Conservation (phyloP, 2,329 filamentous ascomycete species). For the Mollisiaceae sp. region DNA sequence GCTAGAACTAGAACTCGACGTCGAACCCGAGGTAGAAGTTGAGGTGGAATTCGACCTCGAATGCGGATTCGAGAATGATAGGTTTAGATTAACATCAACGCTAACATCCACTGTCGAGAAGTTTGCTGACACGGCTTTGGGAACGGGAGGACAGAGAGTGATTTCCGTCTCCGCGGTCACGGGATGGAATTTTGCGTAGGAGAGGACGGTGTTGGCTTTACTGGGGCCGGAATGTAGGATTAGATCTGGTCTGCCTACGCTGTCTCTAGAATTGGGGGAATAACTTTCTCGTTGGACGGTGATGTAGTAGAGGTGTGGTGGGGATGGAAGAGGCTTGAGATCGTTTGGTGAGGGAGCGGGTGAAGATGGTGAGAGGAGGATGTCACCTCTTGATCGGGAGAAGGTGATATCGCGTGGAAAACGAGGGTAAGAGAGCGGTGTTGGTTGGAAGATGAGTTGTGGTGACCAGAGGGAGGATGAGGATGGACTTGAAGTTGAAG, state of each 20-base stretch:
- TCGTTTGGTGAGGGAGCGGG: constrained; percentile 32
- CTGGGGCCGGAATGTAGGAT: constrained; percentile 34
- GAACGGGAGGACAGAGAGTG: constrained; percentile 34
- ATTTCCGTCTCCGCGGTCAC: constrained; percentile 35
- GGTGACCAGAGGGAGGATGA: not conserved
- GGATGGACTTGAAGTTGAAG: not conserved
- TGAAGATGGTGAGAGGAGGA: constrained; percentile 35
- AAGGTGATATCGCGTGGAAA: constrained; percentile 38
- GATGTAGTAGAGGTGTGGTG: constrained; percentile 38
- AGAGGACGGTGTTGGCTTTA: constrained; percentile 32
- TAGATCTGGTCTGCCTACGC: constrained; percentile 32
- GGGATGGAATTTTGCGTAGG: constrained; percentile 36
- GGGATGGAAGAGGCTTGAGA: constrained; percentile 32
- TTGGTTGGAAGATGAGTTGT: constrained; percentile 11
- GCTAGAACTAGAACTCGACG: constrained; percentile 10
- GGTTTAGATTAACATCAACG: constrained; percentile 1
- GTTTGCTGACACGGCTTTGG: constrained; percentile 16
- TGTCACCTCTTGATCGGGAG: constrained; percentile 31
- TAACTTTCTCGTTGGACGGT: constrained; percentile 31
- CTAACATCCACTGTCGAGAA: constrained; percentile 14
- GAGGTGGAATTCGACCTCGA: not conserved
- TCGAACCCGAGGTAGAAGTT: constrained; percentile 10
- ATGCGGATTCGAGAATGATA: constrained; percentile 16
- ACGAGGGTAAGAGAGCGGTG: constrained; percentile 27
- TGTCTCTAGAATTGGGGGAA: not conserved